Evolutionary conservation across 257 asterid genomes (phyloP), one percentile per base, ranked within the genome.

Genomic region (Handroanthus guayacan): DNA sequence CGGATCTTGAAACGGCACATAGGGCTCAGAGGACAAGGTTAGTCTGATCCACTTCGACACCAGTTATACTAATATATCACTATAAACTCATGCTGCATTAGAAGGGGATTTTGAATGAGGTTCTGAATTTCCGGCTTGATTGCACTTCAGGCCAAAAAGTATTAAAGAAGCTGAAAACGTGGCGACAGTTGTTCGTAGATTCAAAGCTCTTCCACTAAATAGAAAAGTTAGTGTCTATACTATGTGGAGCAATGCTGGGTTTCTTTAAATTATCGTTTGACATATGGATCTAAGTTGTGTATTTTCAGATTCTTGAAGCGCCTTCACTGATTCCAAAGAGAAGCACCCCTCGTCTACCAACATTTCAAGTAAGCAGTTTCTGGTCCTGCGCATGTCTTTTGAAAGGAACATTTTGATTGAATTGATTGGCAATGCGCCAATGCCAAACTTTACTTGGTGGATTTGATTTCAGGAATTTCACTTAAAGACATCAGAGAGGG

Each of bases 171-270:
- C 45, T 67, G 91, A 85, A 75, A 84, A 79, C 36, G 81, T 44
- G 58, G 69, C 83, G 31, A 79, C 94, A 75, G 72, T 86, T 71
- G 67, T 87, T 75, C 87, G 85, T 56, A 84, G 85, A 89, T 94
- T 94, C 85, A 94, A 85, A 83, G 97, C 97, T 79, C 97, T 86
- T 81, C 99, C 99, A 36, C 78, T 94, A 55, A 94, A 94, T 75
- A 89, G 86, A 92, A 94, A 90, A 86, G 99, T 92, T 51, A 31
- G 94, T 83, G 58, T 51, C 73, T 68, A 34, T 67, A 75, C 52
- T 48, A 41, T 39, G 16, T 43, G 43, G 36, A 71, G 52, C 37
- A 50, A 71, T 16, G 25, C n/a, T 72, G 60, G 17, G 1, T 34
- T 44, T 20, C 14, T 62, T 50, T 52, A 39, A 54, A 61, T 76